phyloP scores from a whole-genome alignment of 768 basidiomycete genomes.

The Auricularia sp. region DNA sequence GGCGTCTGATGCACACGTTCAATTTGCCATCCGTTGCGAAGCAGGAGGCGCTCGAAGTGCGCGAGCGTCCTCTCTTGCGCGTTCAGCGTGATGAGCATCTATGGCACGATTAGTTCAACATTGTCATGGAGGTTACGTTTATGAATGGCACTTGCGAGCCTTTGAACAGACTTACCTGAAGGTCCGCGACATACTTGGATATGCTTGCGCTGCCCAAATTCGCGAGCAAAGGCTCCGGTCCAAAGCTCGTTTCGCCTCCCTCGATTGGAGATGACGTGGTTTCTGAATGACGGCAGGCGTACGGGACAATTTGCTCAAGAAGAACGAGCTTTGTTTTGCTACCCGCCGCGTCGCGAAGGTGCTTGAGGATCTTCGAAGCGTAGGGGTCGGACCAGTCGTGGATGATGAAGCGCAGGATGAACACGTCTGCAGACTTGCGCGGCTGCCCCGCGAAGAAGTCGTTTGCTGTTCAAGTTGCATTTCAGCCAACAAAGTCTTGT shows the following conservation, averaged over 20 bases:
- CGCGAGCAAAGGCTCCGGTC: conserved; percentile 15
- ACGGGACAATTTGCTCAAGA: conserved; percentile 6
- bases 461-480: conserved; percentile 7
- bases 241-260: not conserved
- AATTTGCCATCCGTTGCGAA: conserved; percentile 5
- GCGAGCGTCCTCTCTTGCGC: conserved; percentile 3
- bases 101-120: not conserved
- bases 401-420: conserved; percentile 8
- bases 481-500: conserved; percentile 7
- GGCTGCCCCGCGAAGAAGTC: not conserved
- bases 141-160: not conserved
- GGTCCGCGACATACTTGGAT: conserved; percentile 10
- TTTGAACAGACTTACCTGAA: not conserved
- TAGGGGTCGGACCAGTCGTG: conserved; percentile 13
- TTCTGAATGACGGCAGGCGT: conserved; percentile 4
- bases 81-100: conserved; percentile 5
- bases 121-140: too few relatives aligned
- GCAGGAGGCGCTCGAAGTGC: not conserved
- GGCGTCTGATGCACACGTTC: not conserved
- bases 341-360: conserved; percentile 6
- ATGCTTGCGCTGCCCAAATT: conserved; percentile 13
- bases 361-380: conserved; percentile 5
- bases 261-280: not conserved
- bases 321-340: conserved; percentile 8
- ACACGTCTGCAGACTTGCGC: conserved; percentile 6